Percentiles rank a stretch among this genome's conserved stretches.
Evolutionary conservation across 441 rosid species (phyloP).

Genomic region (Brassica balearica): DNA sequence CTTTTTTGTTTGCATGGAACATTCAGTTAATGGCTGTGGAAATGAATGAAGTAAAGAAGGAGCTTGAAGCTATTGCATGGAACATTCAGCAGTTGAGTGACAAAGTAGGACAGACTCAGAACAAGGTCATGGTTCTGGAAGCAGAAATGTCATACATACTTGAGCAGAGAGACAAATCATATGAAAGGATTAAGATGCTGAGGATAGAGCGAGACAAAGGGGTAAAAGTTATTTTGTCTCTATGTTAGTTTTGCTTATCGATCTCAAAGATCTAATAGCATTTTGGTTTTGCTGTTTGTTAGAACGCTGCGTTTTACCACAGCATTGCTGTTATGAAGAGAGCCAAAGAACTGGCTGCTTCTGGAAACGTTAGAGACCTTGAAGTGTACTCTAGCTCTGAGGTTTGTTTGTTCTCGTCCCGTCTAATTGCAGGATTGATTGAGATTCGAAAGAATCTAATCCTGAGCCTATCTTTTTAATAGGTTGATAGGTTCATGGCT

Average conservation of each 20-base stretch:
- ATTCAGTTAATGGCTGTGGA: conserved; percentile 40
- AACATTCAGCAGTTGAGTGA: conserved; percentile 34
- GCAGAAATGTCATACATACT: conserved; percentile 14
- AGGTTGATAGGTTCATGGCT: conserved; percentile 77
- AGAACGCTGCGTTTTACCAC: conserved; percentile 39
- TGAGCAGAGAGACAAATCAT: conserved; percentile 39
- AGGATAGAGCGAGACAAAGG: conserved; percentile 40
- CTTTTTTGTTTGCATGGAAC: neutral
- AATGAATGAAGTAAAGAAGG: conserved; percentile 40
- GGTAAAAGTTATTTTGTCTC: conserved; percentile 23
- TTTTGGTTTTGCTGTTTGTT: conserved; percentile 10
- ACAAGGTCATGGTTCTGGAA: conserved; percentile 19
- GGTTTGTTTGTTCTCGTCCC: conserved; percentile 29
- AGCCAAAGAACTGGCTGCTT: conserved; percentile 47
- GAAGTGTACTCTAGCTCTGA: conserved; percentile 45
- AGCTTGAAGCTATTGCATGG: conserved; percentile 31
- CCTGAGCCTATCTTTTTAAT: conserved; percentile 29
- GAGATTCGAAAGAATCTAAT: conserved; percentile 16
- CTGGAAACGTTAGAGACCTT: conserved; percentile 36
- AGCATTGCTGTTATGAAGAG: conserved; percentile 32
- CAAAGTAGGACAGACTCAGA: conserved; percentile 18
- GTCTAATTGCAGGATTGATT: neutral
- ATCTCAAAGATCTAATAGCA: conserved; percentile 14
- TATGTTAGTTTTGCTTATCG: neutral
- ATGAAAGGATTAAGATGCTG: conserved; percentile 37